Base-by-base conservation (phyloP, 495 filamentous ascomycete species). In the Cercophora newfieldiana region DNA sequence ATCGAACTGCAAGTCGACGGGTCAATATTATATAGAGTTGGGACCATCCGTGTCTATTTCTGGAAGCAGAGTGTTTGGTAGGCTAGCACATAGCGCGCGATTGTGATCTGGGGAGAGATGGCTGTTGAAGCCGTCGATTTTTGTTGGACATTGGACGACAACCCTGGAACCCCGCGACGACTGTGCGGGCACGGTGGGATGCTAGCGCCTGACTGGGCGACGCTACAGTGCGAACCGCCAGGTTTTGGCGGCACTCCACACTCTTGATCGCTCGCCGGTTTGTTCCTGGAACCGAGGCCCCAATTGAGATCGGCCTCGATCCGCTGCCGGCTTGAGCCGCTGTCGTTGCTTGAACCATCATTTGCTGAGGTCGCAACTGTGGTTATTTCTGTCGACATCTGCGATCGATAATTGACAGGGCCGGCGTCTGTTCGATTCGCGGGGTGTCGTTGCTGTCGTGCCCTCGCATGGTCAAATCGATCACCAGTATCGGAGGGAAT, bases 151-250 rank as follows among this genome's bases (percentile, higher is more conserved):
- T 57, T 57, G 54, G 54, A 57, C 26, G 54, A 57, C 6, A 22
- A 57, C 6, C 6, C 18, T 10, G 14, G 54, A n/a, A 57, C 54
- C 58, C 58, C 37, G 54, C 49, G 67, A 33, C 53, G 33, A 68
- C 66, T 65, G 61, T 70, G 61, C 61, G 65, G 61, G 24, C 57
- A 70, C 68, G 55, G 65, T 67, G 61, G 28, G 7, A 10, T 5
- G 21, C 29, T 19, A n/a, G 30, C 63, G 29, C 18, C 31, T 30
- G 5, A 53, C 25, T 54, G 50, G 49, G 29, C 50, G 29, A 29
- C 19, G n/a, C 16, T 58, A 58, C 55, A 58, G 55, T 58, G 55
- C 55, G 55, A 37, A 29, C 26, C 55, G 26, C 19, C 29, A 25
- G 29, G 55, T 19, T 26, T 29, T 58, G 21, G 29, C 55, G 55